Evolutionary conservation across 257 asterid species (phyloP).

Genomic region (Gynochthodes officinalis): DNA sequence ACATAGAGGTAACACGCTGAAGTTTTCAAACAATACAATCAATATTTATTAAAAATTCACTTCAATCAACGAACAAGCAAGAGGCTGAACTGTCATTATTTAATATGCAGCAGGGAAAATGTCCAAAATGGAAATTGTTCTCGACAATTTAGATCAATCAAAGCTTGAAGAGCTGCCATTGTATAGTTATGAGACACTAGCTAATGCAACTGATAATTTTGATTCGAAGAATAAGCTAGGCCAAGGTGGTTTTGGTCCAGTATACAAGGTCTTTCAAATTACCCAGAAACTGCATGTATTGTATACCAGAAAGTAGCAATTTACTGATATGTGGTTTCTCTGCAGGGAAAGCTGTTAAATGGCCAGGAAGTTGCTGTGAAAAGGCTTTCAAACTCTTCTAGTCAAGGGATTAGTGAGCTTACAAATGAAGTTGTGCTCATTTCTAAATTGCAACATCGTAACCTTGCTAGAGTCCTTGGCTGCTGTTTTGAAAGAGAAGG

Average conservation of each 20-base stretch:
- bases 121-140: not conserved
- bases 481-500: not conserved
- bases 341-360: not conserved
- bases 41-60: not conserved
- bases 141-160: too few relatives aligned
- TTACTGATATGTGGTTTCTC: not conserved
- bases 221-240: not conserved
- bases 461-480: not conserved
- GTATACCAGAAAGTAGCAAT: not conserved
- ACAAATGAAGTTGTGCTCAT: not conserved
- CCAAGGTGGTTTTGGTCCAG: not conserved
- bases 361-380: not conserved
- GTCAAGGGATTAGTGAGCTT: too few relatives aligned
- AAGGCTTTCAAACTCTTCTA: too few relatives aligned
- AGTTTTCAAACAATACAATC: not conserved
- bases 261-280: not conserved
- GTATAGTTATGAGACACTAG: not conserved
- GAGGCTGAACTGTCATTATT: not conserved
- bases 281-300: not conserved
- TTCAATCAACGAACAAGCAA: not conserved
- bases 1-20: conserved; percentile 38
- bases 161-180: not conserved
- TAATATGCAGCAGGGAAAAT: not conserved
- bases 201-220: not conserved
- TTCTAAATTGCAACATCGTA: not conserved